Percentiles rank a stretch among this genome's conserved stretches.
These are phyloP conservation scores for Mixia osmundae DNA, from an alignment of 1,284 basidiomycete genomes.

Conservation along the genomic window DNA sequence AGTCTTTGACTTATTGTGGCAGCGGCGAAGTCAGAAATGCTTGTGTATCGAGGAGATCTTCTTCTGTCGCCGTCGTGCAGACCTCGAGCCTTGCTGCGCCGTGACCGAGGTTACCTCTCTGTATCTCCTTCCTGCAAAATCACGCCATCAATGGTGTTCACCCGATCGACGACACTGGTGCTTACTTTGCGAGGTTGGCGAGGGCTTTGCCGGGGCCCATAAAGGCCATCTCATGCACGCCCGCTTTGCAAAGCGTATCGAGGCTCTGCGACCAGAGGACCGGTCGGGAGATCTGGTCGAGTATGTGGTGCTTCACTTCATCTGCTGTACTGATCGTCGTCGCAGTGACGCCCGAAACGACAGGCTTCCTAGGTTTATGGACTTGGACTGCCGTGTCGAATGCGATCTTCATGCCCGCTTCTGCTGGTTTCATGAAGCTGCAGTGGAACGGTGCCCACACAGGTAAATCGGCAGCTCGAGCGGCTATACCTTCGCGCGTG, in stretches of 20 bases:
- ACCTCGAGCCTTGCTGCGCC: too few relatives aligned
- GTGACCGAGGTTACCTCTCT: too few relatives aligned
- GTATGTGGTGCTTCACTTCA: conserved; percentile 13
- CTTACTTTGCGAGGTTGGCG: conserved; percentile 17
- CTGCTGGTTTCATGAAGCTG: conserved; percentile 19
- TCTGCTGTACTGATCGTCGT: conserved; percentile 12
- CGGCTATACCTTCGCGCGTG: conserved; percentile 14
- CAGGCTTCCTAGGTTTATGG: conserved; percentile 11
- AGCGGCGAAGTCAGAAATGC: too few relatives aligned
- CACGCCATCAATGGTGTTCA: too few relatives aligned
- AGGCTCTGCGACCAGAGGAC: conserved; percentile 18
- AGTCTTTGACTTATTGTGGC: too few relatives aligned
- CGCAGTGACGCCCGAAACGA: conserved; percentile 16
- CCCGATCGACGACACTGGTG: too few relatives aligned
- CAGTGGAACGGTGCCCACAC: conserved; percentile 14
- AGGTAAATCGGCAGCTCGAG: conserved; percentile 19
- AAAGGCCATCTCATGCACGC: conserved; percentile 13
- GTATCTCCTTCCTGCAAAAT: too few relatives aligned
- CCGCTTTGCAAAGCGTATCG: conserved; percentile 7
- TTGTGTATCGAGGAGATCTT: too few relatives aligned
- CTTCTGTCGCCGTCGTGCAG: too few relatives aligned
- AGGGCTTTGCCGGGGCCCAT: conserved; percentile 19
- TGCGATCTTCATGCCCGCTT: conserved; percentile 16
- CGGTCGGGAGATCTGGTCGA: conserved; percentile 17
- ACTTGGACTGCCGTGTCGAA: conserved; percentile 10